Base-by-base conservation (phyloP, 2,329 filamentous ascomycete genomes). In the Diaporthe capsici region DNA sequence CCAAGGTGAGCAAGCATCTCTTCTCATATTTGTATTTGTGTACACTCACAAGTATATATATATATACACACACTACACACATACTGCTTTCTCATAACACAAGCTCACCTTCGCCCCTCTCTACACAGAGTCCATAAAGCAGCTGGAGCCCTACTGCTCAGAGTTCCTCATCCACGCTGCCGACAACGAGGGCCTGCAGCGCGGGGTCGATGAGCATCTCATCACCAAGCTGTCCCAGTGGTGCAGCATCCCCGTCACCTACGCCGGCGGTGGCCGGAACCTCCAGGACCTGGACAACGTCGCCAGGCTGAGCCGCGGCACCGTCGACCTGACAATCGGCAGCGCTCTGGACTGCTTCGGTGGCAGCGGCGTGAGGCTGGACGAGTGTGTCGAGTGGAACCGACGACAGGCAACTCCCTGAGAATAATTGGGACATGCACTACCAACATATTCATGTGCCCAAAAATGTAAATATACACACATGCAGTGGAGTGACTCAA, bases 141-240 rank as follows among this genome's bases (percentile, higher is more conserved):
- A 91, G 55, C 90, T 98, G 34, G 95, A 98, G 81, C 95, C 95
- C 8, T 97, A 97, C 85, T 98, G 97, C 87, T 95, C 94, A 77
- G 97, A 99, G 84, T 98, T 99, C 82, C 90, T 99, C 72, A 97
- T 99, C 82, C 97, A 99, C 83, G 97, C 97, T 22, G 97, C 97
- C 57, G 97, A 99, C 84, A 97, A 98, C 78, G 97, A 99, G 85
- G 97, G 97, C 17, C 88, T 98, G 58, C 97, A 98, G 84, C 90
- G 92, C 81, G 97, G 97, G 63, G 94, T 99, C 78, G 97, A 99
- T 80, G 93, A 97, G 83, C 90, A 93, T 79, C 89, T 99, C 17
- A 95, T 99, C 12, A 85, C 88, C 79, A 91, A 89, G 78, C 87
- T 99, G 71, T 92, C 95, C 2, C 86, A 93, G 78, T 98, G 97